Percentiles rank a stretch among this genome's conserved stretches.
Conservation (phyloP, 805 yeast species). For the Metschnikowia chrysomelidarum region DNA sequence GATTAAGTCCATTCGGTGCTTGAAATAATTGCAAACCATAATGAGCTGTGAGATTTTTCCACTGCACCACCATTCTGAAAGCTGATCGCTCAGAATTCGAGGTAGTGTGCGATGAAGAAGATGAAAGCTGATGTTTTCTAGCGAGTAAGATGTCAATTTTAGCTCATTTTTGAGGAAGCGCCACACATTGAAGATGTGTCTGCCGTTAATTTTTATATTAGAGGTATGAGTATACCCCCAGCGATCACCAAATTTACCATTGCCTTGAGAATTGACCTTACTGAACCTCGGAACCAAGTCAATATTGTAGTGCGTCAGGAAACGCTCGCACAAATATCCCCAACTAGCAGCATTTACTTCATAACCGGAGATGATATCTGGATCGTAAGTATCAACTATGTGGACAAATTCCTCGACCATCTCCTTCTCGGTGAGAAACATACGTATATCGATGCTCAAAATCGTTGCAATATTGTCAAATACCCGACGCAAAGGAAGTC, state of each 20-base stretch:
- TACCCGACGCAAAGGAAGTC: not conserved
- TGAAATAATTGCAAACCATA: constrained; percentile 46
- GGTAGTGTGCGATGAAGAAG: constrained; percentile 69
- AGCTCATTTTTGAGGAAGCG: constrained; percentile 63
- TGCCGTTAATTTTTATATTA: constrained; percentile 64
- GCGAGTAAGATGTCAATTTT: constrained; percentile 61
- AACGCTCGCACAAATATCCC: constrained; percentile 84
- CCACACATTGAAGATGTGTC: constrained; percentile 89
- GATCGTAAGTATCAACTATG: constrained; percentile 65
- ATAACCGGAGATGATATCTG: constrained; percentile 84
- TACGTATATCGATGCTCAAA: constrained; percentile 2
- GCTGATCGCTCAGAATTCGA: constrained; percentile 45
- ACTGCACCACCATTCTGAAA: constrained; percentile 39
- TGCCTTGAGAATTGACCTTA: constrained; percentile 49
- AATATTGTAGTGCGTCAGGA: constrained; percentile 40
- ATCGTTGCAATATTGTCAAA: constrained; percentile 7
- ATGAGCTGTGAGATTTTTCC: constrained; percentile 38
- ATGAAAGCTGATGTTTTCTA: constrained; percentile 75
- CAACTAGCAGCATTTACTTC: constrained; percentile 80
- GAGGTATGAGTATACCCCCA: constrained; percentile 87
- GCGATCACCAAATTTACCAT: constrained; percentile 57
- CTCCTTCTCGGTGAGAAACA: constrained; percentile 46
- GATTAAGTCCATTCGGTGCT: constrained; percentile 43
- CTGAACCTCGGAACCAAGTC: constrained; percentile 62
- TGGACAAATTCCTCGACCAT: constrained; percentile 56